These are phyloP conservation scores for Sutorius eximius DNA, from an alignment of 1,284 basidiomycete species.

Conservation along the genomic window DNA sequence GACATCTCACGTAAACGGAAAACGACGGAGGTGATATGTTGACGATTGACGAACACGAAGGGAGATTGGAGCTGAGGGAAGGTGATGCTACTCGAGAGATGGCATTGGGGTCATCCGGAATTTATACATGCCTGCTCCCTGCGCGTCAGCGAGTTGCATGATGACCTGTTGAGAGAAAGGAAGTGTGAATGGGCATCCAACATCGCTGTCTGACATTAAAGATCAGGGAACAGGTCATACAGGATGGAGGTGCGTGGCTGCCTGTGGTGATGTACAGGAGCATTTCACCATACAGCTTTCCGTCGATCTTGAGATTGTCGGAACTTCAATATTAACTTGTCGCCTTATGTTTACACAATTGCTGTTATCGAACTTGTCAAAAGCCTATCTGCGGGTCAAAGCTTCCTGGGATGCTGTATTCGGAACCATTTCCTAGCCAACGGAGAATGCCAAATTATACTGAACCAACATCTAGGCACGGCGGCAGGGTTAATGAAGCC, in stretches of 20 bases:
- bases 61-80: not conserved
- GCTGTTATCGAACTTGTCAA: too few relatives aligned
- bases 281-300: not conserved
- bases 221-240: not conserved
- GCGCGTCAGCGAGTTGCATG: not conserved
- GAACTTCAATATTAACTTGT: not conserved
- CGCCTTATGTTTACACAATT: too few relatives aligned
- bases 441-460: not conserved
- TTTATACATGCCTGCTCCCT: not conserved
- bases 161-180: not conserved
- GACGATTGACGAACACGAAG: not conserved
- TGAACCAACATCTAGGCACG: too few relatives aligned
- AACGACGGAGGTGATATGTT: not conserved
- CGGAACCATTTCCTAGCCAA: not conserved
- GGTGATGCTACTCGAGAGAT: not conserved
- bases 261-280: not conserved
- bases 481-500: not conserved
- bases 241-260: not conserved
- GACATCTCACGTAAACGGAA: not conserved
- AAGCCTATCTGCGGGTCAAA: not conserved
- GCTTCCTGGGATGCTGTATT: not conserved
- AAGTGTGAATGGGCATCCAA: not conserved
- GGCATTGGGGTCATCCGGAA: not conserved
- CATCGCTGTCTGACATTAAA: not conserved
- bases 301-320: not conserved